Evolutionary conservation across 2,329 filamentous ascomycete species (phyloP).

Genomic region (Trichophyton schoenleinii): DNA sequence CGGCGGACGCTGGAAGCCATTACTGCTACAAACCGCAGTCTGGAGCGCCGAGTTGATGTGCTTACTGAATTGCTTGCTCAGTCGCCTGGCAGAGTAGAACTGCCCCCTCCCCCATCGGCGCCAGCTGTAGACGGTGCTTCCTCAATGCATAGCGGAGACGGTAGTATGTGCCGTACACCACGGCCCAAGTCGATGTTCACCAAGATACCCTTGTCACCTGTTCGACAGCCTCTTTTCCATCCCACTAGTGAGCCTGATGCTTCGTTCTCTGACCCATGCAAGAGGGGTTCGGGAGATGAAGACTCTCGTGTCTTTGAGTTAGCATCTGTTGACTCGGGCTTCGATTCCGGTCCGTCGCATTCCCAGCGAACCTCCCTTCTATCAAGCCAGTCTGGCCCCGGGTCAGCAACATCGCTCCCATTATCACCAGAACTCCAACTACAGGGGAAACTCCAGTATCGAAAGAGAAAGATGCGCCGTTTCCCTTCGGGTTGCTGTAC

Average conservation of each 20-base stretch:
- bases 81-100: slow-evolving; percentile 18
- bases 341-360: slow-evolving; percentile 3
- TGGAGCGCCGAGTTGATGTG: slow-evolving; percentile 26
- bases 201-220: slow-evolving; percentile 16
- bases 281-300: background rate
- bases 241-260: slow-evolving; percentile 7
- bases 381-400: slow-evolving; percentile 13
- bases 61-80: slow-evolving; percentile 26
- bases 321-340: slow-evolving; percentile 14
- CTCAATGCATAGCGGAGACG: slow-evolving; percentile 11
- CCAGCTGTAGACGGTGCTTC: background rate
- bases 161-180: slow-evolving; percentile 11
- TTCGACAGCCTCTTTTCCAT: slow-evolving; percentile 13
- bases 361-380: slow-evolving; percentile 19
- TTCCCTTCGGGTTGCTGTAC: slow-evolving; percentile 26
- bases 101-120: background rate
- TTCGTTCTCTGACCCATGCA: slow-evolving; percentile 6
- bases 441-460: slow-evolving; percentile 14
- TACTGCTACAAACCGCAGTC: slow-evolving; percentile 22
- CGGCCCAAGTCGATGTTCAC: slow-evolving; percentile 22
- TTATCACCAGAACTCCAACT: slow-evolving; percentile 15
- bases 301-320: slow-evolving; percentile 11
- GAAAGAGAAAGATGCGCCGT: slow-evolving; percentile 22
- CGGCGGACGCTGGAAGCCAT: slow-evolving; percentile 22
- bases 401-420: slow-evolving; percentile 16